Conservation (phyloP, 257 asterid genomes). For the Nicotiana noctiflora region DNA sequence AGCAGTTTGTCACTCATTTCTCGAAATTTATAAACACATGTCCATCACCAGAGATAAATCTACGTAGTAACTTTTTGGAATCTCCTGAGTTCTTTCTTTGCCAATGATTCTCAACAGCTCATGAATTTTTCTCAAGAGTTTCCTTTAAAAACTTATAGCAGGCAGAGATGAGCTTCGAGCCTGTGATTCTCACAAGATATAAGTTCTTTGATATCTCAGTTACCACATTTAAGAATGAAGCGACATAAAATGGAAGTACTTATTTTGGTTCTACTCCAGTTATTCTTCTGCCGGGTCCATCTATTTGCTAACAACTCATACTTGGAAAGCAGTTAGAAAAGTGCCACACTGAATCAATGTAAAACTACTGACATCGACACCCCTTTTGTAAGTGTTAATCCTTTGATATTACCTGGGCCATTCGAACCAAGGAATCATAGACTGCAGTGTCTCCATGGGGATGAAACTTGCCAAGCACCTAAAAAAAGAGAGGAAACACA, state of each 20-base stretch:
- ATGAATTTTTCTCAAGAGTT: neutral
- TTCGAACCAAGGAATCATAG: conserved; percentile 94
- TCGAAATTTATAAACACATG: neutral
- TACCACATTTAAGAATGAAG: neutral
- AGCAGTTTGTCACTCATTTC: neutral
- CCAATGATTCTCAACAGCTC: neutral
- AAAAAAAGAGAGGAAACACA: conserved; percentile 11
- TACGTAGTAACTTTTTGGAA: neutral
- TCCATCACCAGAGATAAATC: neutral
- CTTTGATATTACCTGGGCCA: conserved; percentile 78
- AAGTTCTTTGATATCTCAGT: neutral
- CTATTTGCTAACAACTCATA: neutral
- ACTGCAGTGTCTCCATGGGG: conserved; percentile 97
- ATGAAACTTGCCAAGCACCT: conserved; percentile 98
- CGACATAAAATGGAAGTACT: neutral
- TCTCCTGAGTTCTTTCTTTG: neutral
- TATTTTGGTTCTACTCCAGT: neutral
- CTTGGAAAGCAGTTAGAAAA: neutral
- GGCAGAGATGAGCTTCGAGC: neutral
- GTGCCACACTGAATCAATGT: neutral
- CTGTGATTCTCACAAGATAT: neutral
- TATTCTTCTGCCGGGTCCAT: neutral
- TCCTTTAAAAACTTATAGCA: neutral
- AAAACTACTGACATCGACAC: neutral
- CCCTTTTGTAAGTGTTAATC: neutral